Evolutionary conservation across 1,284 basidiomycete genomes (phyloP), one percentile per base, ranked within the genome.

Genomic region (Caloboletus firmus): DNA sequence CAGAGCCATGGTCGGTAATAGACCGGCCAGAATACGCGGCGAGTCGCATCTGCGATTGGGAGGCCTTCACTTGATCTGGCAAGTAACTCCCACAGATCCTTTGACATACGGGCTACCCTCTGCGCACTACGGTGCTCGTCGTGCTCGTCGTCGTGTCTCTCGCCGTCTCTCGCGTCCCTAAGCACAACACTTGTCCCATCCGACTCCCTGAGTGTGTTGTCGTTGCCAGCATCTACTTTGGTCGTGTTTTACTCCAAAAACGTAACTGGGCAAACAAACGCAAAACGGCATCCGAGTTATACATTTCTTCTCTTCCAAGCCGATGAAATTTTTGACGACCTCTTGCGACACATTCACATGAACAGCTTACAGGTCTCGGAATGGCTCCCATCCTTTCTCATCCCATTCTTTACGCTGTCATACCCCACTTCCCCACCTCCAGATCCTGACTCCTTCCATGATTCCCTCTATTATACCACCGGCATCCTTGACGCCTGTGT

Each of bases 321-420:
- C 51, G 44, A 69, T 65, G 62, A 67, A 71, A 70, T 47, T 72
- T 71, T 72, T 55, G 58, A 70, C 68, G 60, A 56, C 56, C 34
- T 55, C 32, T 39, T 62, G 47, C 57, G 24, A 64, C 67, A 43
- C 55, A 54, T 43, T 48, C 61, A 66, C 56, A 77, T 77, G 75
- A 65, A 62, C 67, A 57, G 59, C 56, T 55, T 64, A 42, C 65
- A 69, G 71, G 71, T 62, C 62, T 73, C 73, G 66, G 70, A 69
- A 57, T 73, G 74, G 74, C 72, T 89, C 45, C 76, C 78, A 24
- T 69, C 77, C 32, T 81, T 77, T 58, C 64, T 88, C 56, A 62
- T 78, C 47, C 87, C 89, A 31, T 92, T 93, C 74, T 73, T 89
- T 70, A 73, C 80, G 11, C 83, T 94, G 57, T 91, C 90, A 9